Evolutionary conservation across 768 basidiomycete genomes (phyloP).

Genomic region (Rhizopogon roseolus): DNA sequence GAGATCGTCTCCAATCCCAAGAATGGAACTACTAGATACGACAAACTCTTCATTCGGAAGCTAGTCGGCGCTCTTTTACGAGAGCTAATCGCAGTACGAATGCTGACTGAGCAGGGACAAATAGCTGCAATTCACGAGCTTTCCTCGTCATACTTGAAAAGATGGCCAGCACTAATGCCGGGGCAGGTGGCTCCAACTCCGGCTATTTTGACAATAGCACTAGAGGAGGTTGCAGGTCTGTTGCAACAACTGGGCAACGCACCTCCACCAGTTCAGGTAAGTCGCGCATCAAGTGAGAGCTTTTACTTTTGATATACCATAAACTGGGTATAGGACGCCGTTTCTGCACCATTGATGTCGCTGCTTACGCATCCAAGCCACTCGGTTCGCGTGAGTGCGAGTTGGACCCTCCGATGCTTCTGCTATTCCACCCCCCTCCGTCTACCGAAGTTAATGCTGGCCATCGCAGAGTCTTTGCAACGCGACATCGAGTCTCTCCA

Average conservation of each 20-base stretch:
- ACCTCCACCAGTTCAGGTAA: constrained; percentile 79
- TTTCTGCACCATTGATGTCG: constrained; percentile 80
- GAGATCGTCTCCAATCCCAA: constrained; percentile 68
- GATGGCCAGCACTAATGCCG: constrained; percentile 93
- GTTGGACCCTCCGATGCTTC: constrained; percentile 88
- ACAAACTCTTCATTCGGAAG: constrained; percentile 65
- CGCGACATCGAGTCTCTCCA: constrained; percentile 74
- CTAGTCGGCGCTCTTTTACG: constrained; percentile 74
- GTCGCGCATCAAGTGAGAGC: constrained; percentile 4
- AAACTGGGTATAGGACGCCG: constrained; percentile 55
- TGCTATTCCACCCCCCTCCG: constrained; percentile 86
- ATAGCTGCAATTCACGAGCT: constrained; percentile 88
- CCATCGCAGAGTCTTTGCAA: constrained; percentile 76
- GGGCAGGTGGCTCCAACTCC: constrained; percentile 70
- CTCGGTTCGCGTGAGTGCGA: constrained; percentile 78
- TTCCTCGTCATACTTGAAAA: constrained; percentile 73
- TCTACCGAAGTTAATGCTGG: constrained; percentile 73
- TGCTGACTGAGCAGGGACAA: constrained; percentile 92
- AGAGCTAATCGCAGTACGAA: constrained; percentile 82
- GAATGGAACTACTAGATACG: constrained; percentile 59
- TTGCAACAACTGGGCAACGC: constrained; percentile 90
- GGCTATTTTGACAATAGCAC: constrained; percentile 62
- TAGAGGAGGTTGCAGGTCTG: constrained; percentile 82
- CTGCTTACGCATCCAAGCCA: constrained; percentile 86
- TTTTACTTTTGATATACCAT: neutral